These are phyloP conservation scores for Prunus armeniaca DNA, from an alignment of 306 rosid species.

Conservation along the genomic window DNA sequence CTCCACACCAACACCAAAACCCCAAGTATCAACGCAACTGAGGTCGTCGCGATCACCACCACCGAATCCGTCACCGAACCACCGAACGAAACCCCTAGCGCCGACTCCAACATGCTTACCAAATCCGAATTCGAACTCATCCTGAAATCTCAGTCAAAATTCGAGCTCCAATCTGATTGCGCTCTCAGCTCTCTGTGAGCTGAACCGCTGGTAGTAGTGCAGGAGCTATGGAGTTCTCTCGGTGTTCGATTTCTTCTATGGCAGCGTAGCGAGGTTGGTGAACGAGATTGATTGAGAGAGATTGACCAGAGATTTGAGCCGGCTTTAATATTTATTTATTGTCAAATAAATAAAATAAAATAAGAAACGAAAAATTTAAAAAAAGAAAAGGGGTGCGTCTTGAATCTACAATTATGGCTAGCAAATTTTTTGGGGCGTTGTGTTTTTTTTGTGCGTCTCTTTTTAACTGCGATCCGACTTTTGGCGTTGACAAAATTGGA, in stretches of 20 bases:
- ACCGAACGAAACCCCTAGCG: conserved; percentile 63
- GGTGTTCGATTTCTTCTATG: conserved; percentile 1
- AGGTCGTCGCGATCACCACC: conserved; percentile 50
- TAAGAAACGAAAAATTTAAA: not conserved
- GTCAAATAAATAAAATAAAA: not conserved
- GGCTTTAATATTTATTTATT: not conserved
- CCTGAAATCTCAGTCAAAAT: conserved; percentile 32
- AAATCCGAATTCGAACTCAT: conserved; percentile 55
- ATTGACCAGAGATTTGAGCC: conserved; percentile 19
- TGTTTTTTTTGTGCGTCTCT: not conserved
- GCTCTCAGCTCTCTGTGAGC: not conserved
- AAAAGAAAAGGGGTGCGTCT: not conserved
- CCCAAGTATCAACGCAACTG: conserved; percentile 59
- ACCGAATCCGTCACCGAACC: conserved; percentile 61
- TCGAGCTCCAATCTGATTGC: conserved; percentile 21
- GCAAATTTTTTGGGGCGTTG: not conserved
- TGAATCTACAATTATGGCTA: not conserved
- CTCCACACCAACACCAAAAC: conserved; percentile 58
- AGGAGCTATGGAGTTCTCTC: not conserved
- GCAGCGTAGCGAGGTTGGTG: conserved; percentile 3
- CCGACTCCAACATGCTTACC: conserved; percentile 53
- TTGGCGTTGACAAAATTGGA: not conserved
- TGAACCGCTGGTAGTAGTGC: not conserved
- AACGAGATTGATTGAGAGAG: not conserved
- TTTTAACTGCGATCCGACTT: not conserved